These are phyloP conservation scores for Panicum miliaceum DNA, from an alignment of 176 grass and related monocot genomes.

Conservation along the genomic window DNA sequence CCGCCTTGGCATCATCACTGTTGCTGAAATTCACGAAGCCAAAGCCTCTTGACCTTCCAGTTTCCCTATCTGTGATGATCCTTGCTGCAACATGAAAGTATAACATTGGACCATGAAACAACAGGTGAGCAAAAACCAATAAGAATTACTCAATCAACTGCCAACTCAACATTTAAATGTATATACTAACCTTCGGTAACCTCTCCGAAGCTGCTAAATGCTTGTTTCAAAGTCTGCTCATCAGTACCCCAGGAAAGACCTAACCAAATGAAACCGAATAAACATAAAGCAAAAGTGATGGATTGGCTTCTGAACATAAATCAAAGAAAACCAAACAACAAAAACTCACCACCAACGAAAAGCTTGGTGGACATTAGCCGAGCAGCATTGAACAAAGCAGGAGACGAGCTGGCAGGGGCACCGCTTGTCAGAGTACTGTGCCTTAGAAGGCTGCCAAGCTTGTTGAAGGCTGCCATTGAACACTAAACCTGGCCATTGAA, in stretches of 20 bases:
- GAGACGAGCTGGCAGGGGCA: slow-evolving; percentile 14
- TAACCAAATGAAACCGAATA: slow-evolving; percentile 14
- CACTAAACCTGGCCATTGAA: slow-evolving; percentile 19
- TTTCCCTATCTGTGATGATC: slow-evolving; percentile 65
- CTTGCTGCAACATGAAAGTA: slow-evolving; percentile 54
- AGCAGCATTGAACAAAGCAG: slow-evolving; percentile 57
- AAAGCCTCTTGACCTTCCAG: slow-evolving; percentile 90
- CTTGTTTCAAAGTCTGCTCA: slow-evolving; percentile 54
- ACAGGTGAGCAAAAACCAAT: neutral
- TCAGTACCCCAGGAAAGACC: slow-evolving; percentile 65
- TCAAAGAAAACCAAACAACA: neutral
- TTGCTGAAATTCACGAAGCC: slow-evolving; percentile 65
- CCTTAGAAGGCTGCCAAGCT: slow-evolving; percentile 70
- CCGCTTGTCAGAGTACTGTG: slow-evolving; percentile 48
- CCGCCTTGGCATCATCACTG: slow-evolving; percentile 48
- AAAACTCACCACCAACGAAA: slow-evolving; percentile 76
- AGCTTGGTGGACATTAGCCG: slow-evolving; percentile 79
- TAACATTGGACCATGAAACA: neutral
- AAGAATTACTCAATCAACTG: neutral
- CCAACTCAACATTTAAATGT: neutral
- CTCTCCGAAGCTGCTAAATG: slow-evolving; percentile 63
- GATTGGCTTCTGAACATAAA: neutral
- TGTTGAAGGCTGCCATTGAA: slow-evolving; percentile 78
- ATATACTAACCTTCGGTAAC: slow-evolving; percentile 69
- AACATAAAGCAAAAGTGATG: neutral